These are phyloP conservation scores for Psilocybe sp. DNA, from an alignment of 768 basidiomycete species.

Conservation along the genomic window DNA sequence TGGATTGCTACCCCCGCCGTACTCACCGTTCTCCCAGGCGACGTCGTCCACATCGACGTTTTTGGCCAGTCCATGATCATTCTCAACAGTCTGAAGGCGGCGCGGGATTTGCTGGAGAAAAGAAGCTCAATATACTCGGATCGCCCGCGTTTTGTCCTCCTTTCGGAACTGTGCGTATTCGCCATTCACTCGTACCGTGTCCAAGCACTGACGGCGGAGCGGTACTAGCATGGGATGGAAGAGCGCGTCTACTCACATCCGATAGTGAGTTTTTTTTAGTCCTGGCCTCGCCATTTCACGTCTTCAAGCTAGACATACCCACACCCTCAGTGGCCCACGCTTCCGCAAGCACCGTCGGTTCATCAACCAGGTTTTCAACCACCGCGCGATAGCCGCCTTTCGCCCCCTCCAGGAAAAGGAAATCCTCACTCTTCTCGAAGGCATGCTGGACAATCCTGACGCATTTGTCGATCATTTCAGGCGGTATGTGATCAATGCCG, in stretches of 20 bases:
- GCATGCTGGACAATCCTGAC: slow-evolving; percentile 35
- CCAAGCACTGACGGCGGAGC: background rate
- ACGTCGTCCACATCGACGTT: slow-evolving; percentile 37
- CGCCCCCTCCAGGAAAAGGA: slow-evolving; percentile 43
- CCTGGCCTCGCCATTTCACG: slow-evolving; percentile 2
- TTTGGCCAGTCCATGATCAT: slow-evolving; percentile 48
- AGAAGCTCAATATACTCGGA: slow-evolving; percentile 54
- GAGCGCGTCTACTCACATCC: slow-evolving; percentile 41
- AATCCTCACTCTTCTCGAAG: slow-evolving; percentile 37
- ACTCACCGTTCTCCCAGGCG: slow-evolving; percentile 29
- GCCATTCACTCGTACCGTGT: background rate
- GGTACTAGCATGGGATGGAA: slow-evolving; percentile 47
- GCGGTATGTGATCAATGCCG: slow-evolving; percentile 23
- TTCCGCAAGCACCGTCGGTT: slow-evolving; percentile 52
- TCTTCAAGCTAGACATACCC: slow-evolving; percentile 2
- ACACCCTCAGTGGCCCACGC: slow-evolving; percentile 39
- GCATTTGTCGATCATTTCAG: slow-evolving; percentile 40
- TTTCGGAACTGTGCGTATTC: slow-evolving; percentile 42
- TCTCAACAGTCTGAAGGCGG: slow-evolving; percentile 43
- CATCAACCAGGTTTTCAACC: slow-evolving; percentile 48
- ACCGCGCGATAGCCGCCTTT: slow-evolving; percentile 34
- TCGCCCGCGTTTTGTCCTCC: slow-evolving; percentile 44
- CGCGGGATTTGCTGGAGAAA: slow-evolving; percentile 49
- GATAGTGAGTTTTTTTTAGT: slow-evolving; percentile 36
- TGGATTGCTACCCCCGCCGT: background rate